Evolutionary conservation across 1,139 yeast genomes (phyloP).

Genomic region (Kodamaea sp.): DNA sequence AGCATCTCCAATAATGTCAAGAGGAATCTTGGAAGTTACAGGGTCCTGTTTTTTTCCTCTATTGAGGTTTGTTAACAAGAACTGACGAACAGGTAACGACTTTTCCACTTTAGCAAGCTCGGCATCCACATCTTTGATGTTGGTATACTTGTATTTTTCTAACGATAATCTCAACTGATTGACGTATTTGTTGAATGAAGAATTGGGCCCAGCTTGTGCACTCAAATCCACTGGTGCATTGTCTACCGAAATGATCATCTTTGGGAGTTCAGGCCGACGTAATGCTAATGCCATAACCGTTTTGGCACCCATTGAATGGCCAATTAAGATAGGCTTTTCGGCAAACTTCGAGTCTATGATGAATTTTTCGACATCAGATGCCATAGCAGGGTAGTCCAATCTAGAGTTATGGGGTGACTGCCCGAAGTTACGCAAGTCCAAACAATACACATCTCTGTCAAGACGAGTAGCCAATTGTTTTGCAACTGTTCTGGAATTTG

Average conservation of each 20-base stretch:
- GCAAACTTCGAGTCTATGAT: slow-evolving; percentile 45
- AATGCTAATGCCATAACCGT: slow-evolving; percentile 86
- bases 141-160: slow-evolving; percentile 43
- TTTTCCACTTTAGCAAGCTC: slow-evolving; percentile 64
- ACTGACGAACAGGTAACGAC: slow-evolving; percentile 66
- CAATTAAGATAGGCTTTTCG: slow-evolving; percentile 66
- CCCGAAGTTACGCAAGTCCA: slow-evolving; percentile 91
- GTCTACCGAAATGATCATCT: slow-evolving; percentile 76
- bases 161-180: slow-evolving; percentile 58
- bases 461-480: slow-evolving; percentile 44
- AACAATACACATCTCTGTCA: slow-evolving; percentile 58
- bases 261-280: slow-evolving; percentile 63
- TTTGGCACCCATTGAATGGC: slow-evolving; percentile 98
- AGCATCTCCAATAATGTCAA: slow-evolving; percentile 64
- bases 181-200: slow-evolving; percentile 67
- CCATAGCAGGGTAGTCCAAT: slow-evolving; percentile 78
- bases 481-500: slow-evolving; percentile 77
- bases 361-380: slow-evolving; percentile 81
- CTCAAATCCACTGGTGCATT: slow-evolving; percentile 80
- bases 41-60: slow-evolving; percentile 41
- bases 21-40: slow-evolving; percentile 61
- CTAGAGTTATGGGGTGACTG: slow-evolving; percentile 72
- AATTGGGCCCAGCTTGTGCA: slow-evolving; percentile 40
- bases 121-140: slow-evolving; percentile 68
- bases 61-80: slow-evolving; percentile 69